Conservation (phyloP, 306 rosid genomes). For the Myrica gale region DNA sequence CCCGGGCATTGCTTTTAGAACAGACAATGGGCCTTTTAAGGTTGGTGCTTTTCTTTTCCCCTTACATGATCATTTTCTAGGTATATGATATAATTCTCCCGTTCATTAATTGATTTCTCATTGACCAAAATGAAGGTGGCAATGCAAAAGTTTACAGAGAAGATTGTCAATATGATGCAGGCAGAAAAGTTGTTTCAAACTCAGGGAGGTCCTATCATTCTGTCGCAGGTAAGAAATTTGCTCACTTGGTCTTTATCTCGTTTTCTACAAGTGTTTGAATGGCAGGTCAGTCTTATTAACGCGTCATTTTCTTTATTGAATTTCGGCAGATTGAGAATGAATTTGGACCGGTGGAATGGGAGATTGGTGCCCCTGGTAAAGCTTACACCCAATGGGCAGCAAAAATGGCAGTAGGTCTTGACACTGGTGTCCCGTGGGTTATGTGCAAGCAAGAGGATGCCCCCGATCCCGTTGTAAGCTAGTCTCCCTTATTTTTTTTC, state of each 20-base stretch:
- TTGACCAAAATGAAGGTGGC: slow-evolving; percentile 54
- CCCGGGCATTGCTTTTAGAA: slow-evolving; percentile 81
- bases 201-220: slow-evolving; percentile 93
- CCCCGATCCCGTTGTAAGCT: slow-evolving; percentile 84
- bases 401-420: slow-evolving; percentile 82
- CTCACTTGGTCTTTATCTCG: not conserved
- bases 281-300: not conserved
- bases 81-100: not conserved
- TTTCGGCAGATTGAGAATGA: slow-evolving; percentile 86
- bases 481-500: not conserved
- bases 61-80: slow-evolving; percentile 5
- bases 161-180: slow-evolving; percentile 82
- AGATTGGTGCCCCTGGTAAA: slow-evolving; percentile 84
- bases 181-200: slow-evolving; percentile 74
- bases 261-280: slow-evolving; percentile 21
- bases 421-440: slow-evolving; percentile 93
- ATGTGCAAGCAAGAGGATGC: slow-evolving; percentile 99
- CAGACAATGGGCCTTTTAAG: slow-evolving; percentile 91
- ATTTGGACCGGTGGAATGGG: slow-evolving; percentile 89
- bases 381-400: slow-evolving; percentile 87
- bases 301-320: not conserved
- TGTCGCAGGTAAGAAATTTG: slow-evolving; percentile 62
- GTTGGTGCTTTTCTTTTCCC: slow-evolving; percentile 31
- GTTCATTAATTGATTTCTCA: slow-evolving; percentile 8
- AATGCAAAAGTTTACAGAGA: slow-evolving; percentile 78